phyloP scores from a whole-genome alignment of 139 green algal genomes.

The Closterium sp. region DNA sequence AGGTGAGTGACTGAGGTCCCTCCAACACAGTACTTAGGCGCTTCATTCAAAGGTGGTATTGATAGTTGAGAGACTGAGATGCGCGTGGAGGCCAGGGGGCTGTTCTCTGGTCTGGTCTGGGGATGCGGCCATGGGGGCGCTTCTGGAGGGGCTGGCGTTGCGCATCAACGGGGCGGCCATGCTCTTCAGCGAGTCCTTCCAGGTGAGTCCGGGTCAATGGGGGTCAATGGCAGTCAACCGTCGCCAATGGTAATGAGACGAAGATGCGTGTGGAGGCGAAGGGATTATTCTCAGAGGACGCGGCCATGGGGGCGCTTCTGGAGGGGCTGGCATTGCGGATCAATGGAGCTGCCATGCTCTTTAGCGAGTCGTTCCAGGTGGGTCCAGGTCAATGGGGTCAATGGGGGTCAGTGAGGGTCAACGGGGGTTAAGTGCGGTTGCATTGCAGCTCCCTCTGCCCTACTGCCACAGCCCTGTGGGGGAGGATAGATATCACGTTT shows the following conservation, averaged over 20 bases:
- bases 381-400: constrained; percentile 14
- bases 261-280: constrained; percentile 4
- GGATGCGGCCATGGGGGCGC: constrained; percentile 23
- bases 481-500: too few relatives aligned
- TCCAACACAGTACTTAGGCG: too few relatives aligned
- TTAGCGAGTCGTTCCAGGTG: constrained; percentile 24
- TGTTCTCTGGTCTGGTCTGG: constrained; percentile 49
- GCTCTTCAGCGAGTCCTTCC: constrained; percentile 18
- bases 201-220: constrained; percentile 12
- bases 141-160: constrained; percentile 24
- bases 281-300: constrained; percentile 37
- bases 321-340: constrained; percentile 15
- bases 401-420: too few relatives aligned
- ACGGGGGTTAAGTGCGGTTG: too few relatives aligned
- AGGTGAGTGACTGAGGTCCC: background rate
- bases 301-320: constrained; percentile 20
- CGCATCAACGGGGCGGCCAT: constrained; percentile 10
- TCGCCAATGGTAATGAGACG: constrained; percentile 1
- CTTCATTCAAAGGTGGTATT: too few relatives aligned
- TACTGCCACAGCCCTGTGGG: background rate
- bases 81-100: background rate
- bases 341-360: constrained; percentile 14
- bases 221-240: background rate
- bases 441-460: background rate
- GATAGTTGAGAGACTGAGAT: constrained; percentile 12